Evolutionary conservation across 208 protist species (phyloP).

Genomic region (Leishmania gerbilli): DNA sequence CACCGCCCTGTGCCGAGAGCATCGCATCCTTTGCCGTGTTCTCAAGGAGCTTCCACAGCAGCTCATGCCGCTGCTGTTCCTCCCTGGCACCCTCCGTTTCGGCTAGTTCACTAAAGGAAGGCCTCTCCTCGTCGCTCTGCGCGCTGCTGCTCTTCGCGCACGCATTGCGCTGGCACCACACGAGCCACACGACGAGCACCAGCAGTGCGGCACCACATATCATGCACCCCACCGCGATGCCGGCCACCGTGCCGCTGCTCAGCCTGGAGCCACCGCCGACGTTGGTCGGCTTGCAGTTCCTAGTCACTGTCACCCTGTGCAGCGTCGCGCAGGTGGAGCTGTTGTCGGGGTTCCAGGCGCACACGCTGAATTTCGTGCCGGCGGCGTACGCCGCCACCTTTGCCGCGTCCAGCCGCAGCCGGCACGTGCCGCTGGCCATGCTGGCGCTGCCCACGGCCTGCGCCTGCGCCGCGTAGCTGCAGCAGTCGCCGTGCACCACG

Average conservation of each 20-base stretch:
- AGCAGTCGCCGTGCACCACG: constrained; percentile 58
- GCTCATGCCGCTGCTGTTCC: background rate
- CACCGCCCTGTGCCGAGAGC: background rate
- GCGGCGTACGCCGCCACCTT: constrained; percentile 27
- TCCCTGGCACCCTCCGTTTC: background rate
- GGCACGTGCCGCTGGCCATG: constrained; percentile 34
- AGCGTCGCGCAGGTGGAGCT: constrained; percentile 44
- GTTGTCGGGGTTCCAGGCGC: constrained; percentile 46
- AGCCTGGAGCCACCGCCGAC: constrained; percentile 9
- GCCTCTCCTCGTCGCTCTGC: background rate
- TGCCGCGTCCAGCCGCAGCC: constrained; percentile 28
- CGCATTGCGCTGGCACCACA: constrained; percentile 28
- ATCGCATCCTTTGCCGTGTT: background rate
- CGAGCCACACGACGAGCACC: constrained; percentile 23
- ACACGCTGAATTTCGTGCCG: constrained; percentile 42
- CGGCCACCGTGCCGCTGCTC: constrained; percentile 34
- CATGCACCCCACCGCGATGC: constrained; percentile 39
- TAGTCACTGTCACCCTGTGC: constrained; percentile 25
- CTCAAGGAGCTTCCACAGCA: background rate
- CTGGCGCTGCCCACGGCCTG: constrained; percentile 31
- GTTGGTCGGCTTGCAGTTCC: constrained; percentile 19
- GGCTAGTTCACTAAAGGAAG: background rate
- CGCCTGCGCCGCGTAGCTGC: constrained; percentile 27
- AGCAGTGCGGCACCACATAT: constrained; percentile 32
- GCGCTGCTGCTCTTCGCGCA: background rate